phyloP scores from a whole-genome alignment of 192 early-diverging fungal genomes.

The Chytriomyces confervae region DNA sequence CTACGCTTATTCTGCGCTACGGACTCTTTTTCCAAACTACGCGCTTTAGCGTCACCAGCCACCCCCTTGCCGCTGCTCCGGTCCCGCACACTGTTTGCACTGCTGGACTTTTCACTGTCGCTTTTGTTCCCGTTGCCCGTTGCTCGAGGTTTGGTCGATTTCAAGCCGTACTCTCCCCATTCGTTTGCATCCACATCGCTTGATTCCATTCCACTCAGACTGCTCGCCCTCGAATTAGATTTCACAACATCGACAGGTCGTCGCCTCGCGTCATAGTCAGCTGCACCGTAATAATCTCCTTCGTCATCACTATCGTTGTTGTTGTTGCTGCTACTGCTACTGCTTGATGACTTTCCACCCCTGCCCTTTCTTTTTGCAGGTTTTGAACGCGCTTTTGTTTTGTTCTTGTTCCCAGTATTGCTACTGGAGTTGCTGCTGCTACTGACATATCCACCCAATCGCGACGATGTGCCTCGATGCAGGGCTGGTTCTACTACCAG shows the following conservation, averaged over 20 bases:
- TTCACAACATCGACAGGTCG: neutral
- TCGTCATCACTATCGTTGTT: neutral
- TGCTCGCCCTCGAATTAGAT: neutral
- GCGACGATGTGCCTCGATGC: too few species aligned
- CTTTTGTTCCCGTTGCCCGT: too few species aligned
- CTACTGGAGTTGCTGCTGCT: neutral
- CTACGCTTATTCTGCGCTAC: neutral
- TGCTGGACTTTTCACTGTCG: too few species aligned
- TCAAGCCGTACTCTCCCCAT: neutral
- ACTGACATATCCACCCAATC: neutral
- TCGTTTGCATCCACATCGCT: neutral
- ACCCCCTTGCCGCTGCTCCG: too few species aligned
- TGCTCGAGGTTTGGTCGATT: too few species aligned
- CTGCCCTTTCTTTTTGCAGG: neutral
- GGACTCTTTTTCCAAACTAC: too few species aligned
- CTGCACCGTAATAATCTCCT: neutral
- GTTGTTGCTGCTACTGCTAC: neutral
- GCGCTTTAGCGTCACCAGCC: too few species aligned
- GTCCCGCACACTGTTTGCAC: too few species aligned
- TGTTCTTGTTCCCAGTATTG: too few species aligned
- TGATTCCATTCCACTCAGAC: neutral
- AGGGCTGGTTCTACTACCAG: neutral
- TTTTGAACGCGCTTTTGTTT: neutral
- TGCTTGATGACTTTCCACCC: neutral
- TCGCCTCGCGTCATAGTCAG: conserved; percentile 1